Conservation (phyloP, 169 alveolate species). For the Eimeria sp. region DNA sequence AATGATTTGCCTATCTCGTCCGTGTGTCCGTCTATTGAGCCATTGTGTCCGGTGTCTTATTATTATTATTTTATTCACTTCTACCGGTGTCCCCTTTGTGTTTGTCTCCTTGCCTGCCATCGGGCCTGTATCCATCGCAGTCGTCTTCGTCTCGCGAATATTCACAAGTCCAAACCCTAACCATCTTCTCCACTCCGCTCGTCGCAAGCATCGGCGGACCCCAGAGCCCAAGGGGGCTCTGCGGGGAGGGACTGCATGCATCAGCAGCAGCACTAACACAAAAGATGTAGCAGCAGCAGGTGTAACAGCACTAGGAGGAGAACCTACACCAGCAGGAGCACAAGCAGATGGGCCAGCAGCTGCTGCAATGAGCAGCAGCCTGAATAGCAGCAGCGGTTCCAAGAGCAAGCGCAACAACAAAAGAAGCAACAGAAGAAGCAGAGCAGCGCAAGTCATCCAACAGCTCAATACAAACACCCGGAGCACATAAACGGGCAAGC, state of each 20-base stretch:
- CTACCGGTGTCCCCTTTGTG: no score
- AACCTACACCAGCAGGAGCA: neutral
- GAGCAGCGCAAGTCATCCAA: no score
- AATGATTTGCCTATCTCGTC: no score
- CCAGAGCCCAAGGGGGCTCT: conserved; percentile 11
- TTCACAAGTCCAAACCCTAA: conserved; percentile 64
- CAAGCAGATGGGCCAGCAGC: neutral
- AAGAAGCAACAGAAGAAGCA: neutral
- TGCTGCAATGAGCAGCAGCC: neutral
- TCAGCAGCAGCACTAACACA: no score
- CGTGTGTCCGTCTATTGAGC: no score
- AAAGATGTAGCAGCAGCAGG: neutral
- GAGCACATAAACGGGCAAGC: no score
- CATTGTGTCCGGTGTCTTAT: no score
- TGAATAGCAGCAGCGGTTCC: neutral
- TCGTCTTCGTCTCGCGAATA: conserved; percentile 26
- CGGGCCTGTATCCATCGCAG: conserved; percentile 57
- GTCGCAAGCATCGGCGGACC: conserved; percentile 69
- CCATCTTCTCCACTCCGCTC: conserved; percentile 77
- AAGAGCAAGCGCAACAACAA: neutral
- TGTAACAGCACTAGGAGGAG: no score
- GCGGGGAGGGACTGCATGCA: neutral
- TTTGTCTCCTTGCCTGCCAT: no score
- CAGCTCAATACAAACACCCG: no score
- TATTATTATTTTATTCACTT: conserved; percentile 8